Evolutionary conservation across 2,329 filamentous ascomycete genomes (phyloP).

Genomic region (Mollisia scopiformis): DNA sequence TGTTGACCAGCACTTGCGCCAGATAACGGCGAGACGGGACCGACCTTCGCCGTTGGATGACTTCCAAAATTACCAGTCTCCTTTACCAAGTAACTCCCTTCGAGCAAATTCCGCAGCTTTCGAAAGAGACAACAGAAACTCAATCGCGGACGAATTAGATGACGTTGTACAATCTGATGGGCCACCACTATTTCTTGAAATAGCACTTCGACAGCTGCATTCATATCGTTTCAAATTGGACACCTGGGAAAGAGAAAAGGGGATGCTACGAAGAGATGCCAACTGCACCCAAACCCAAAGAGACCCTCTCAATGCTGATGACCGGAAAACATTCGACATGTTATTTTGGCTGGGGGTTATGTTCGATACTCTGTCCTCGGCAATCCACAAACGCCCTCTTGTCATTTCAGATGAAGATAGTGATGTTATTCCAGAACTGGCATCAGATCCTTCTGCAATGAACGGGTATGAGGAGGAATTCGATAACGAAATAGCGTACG

Average conservation of each 20-base stretch:
- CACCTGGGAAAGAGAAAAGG: not conserved
- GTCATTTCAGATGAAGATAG: constrained; percentile 50
- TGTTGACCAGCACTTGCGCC: not conserved
- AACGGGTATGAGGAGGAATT: not conserved
- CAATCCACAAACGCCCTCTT: constrained; percentile 51
- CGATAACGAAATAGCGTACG: not conserved
- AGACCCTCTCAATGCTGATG: constrained; percentile 24
- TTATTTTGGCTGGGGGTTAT: constrained; percentile 62
- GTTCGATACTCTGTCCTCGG: constrained; percentile 60
- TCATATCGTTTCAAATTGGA: constrained; percentile 9
- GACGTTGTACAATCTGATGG: constrained; percentile 12
- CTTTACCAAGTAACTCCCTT: not conserved
- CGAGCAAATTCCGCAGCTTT: not conserved
- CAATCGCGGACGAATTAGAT: constrained; percentile 5
- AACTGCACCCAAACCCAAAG: not conserved
- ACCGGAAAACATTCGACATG: constrained; percentile 52
- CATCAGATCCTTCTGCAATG: not conserved
- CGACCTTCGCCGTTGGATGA: not conserved
- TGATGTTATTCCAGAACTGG: constrained; percentile 26
- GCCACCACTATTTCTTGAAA: constrained; percentile 14
- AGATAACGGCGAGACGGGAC: not conserved
- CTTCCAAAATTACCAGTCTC: not conserved
- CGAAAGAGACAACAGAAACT: not conserved
- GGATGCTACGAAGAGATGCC: not conserved
- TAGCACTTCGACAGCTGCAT: constrained; percentile 16